These are phyloP conservation scores for Paxillus rubicundulus DNA, from an alignment of 768 basidiomycete genomes.

Conservation along the genomic window DNA sequence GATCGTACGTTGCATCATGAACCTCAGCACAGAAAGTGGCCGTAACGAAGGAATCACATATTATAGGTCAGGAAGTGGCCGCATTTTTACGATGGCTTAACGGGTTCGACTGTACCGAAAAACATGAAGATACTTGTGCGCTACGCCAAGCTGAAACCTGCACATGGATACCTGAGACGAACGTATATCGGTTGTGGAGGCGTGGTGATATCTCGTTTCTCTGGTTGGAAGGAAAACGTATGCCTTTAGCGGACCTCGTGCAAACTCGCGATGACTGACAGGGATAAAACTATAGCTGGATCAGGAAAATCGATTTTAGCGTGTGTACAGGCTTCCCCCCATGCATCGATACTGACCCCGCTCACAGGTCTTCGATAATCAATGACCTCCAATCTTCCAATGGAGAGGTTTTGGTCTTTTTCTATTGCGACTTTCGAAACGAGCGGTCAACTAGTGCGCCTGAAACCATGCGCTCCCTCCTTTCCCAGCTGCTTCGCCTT, in stretches of 20 bases:
- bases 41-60: too few relatives aligned
- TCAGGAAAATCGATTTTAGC: background rate
- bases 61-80: too few relatives aligned
- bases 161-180: background rate
- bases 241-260: background rate
- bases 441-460: background rate
- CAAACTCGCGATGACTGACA: background rate
- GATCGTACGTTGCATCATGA: too few relatives aligned
- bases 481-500: background rate
- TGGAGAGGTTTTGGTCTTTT: background rate
- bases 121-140: background rate
- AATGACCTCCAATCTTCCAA: background rate
- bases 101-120: background rate
- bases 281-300: background rate
- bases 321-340: background rate
- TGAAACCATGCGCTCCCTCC: background rate
- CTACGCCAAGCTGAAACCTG: background rate
- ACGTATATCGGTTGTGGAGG: background rate
- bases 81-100: background rate
- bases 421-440: conserved; percentile 2
- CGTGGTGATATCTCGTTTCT: background rate
- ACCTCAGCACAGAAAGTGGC: too few relatives aligned
- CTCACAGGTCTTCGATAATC: background rate
- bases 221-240: background rate
- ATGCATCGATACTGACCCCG: background rate